These are phyloP conservation scores for Tetradesmus lagerheimii DNA, from an alignment of 139 green algal genomes.

Conservation along the genomic window DNA sequence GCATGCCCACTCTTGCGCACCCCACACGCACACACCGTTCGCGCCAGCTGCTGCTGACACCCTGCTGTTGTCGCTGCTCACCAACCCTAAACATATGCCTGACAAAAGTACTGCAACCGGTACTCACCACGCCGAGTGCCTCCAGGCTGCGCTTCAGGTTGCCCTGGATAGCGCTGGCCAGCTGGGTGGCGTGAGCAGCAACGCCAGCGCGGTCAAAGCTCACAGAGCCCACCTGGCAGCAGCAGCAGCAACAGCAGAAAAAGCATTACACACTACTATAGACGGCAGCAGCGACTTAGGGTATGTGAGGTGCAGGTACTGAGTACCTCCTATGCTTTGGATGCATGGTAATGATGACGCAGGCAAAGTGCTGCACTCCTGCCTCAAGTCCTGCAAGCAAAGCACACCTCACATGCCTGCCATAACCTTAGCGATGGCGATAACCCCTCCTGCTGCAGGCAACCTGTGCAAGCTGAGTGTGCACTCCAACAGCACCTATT, in stretches of 20 bases:
- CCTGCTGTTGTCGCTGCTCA: not conserved
- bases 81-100: too few relatives aligned
- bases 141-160: slow-evolving; percentile 96
- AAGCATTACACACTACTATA: not conserved
- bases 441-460: not conserved
- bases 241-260: not conserved
- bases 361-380: too few relatives aligned
- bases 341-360: too few relatives aligned
- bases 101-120: too few relatives aligned
- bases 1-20: too few relatives aligned
- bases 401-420: too few relatives aligned
- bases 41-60: not conserved
- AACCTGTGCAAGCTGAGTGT: not conserved
- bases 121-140: slow-evolving; percentile 89
- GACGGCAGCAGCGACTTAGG: not conserved
- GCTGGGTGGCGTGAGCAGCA: slow-evolving; percentile 93
- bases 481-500: not conserved
- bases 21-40: too few relatives aligned
- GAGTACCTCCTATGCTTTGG: too few relatives aligned
- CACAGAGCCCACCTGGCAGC: slow-evolving; percentile 81
- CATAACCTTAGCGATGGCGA: too few relatives aligned
- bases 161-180: slow-evolving; percentile 91
- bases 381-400: not conserved
- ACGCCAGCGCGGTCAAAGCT: slow-evolving; percentile 93
- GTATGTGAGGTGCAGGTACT: too few relatives aligned